Percentiles rank a stretch among this genome's conserved stretches.
phyloP scores from a whole-genome alignment of 805 yeast genomes.

The Limtongia smithiae region DNA sequence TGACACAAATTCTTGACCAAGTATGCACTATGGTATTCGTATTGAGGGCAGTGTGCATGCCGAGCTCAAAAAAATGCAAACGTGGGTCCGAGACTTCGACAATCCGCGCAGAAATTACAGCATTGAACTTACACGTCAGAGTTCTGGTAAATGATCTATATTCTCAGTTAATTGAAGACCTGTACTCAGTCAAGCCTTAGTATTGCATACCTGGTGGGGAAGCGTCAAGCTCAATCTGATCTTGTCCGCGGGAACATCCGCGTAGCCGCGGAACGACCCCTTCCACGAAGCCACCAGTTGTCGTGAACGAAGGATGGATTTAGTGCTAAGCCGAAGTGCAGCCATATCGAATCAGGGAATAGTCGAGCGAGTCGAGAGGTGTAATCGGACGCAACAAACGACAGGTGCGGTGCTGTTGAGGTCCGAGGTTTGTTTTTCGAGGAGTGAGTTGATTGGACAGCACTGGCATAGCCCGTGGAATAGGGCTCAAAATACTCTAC shows the following conservation, averaged over 20 bases:
- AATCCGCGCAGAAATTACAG: too few relatives aligned
- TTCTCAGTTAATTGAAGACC: neutral
- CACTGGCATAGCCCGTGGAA: neutral
- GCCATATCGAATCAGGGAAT: slow-evolving; percentile 13
- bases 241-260: slow-evolving; percentile 76
- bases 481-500: slow-evolving; percentile 1
- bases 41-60: too few relatives aligned
- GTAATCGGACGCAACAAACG: neutral
- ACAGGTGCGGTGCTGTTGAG: neutral
- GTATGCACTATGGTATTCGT: neutral
- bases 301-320: slow-evolving; percentile 20
- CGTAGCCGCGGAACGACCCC: slow-evolving; percentile 59
- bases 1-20: neutral
- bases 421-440: slow-evolving; percentile 9
- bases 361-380: neutral
- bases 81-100: neutral
- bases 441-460: slow-evolving; percentile 14
- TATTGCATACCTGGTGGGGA: slow-evolving; percentile 69
- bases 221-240: slow-evolving; percentile 85
- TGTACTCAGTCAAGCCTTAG: too few relatives aligned
- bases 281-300: slow-evolving; percentile 9
- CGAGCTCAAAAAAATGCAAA: neutral
- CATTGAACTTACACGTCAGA: slow-evolving; percentile 39
- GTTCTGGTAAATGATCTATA: slow-evolving; percentile 36
- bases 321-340: slow-evolving; percentile 16